Percentiles rank a stretch among this genome's conserved stretches.
Conservation (phyloP, 805 yeast genomes). For the Schizosaccharomyces octosporus region DNA sequence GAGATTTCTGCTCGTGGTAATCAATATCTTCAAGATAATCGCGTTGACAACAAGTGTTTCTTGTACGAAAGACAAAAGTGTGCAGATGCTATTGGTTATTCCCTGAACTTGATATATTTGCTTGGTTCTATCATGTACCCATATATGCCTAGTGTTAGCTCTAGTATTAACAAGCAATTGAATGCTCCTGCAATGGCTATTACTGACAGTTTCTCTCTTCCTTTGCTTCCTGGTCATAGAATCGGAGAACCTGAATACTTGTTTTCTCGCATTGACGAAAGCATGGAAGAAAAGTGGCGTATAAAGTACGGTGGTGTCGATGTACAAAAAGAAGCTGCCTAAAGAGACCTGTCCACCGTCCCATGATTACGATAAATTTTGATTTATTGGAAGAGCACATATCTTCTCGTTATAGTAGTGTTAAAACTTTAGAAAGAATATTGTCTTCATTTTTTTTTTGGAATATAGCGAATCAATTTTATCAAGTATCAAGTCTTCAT, state of each 20-base stretch:
- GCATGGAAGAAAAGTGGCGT: conserved; percentile 72
- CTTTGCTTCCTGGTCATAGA: conserved; percentile 56
- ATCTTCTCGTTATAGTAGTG: neutral
- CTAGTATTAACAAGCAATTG: conserved; percentile 48
- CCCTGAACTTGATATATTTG: conserved; percentile 64
- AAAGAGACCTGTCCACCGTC: neutral
- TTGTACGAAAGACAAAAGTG: conserved; percentile 52
- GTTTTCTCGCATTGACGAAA: conserved; percentile 77
- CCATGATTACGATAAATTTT: neutral
- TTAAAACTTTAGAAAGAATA: neutral
- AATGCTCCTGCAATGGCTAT: conserved; percentile 61
- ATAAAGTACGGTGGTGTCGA: conserved; percentile 50
- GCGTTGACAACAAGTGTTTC: conserved; percentile 69
- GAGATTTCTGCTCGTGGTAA: conserved; percentile 79
- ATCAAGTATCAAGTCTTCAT: no score
- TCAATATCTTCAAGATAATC: conserved; percentile 84
- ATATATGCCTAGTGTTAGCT: conserved; percentile 67
- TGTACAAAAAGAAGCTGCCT: neutral
- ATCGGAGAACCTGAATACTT: conserved; percentile 78
- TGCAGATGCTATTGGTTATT: conserved; percentile 81
- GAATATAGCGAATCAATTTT: no score
- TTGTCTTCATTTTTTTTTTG: no score
- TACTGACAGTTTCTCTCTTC: conserved; percentile 47
- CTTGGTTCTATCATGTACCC: conserved; percentile 68
- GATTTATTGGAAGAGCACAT: neutral